Base-by-base conservation (phyloP, 176 grass and related monocot species). In the Oryza glumipatula region DNA sequence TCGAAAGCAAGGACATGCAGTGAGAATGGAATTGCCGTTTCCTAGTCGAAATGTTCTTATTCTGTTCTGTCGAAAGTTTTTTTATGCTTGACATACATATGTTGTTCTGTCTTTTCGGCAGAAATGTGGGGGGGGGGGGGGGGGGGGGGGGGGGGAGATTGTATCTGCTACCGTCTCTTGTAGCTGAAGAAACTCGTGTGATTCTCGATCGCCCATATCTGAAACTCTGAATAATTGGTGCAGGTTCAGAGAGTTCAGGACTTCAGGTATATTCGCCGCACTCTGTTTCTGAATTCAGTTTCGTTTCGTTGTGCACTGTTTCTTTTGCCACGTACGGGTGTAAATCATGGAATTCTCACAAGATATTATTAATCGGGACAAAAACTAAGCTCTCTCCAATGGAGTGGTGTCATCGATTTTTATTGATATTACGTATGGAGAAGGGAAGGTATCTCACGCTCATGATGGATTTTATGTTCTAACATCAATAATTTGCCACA, bases 201-300 rank as follows among this genome's bases (percentile, higher is more conserved):
- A 33, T 51, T 32, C 41, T 23, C 4, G 36, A 41, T 41, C 39
- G 39, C 1, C 39, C 39, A 41, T 41, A 41, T 72, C 70, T 72
- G 39, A 24, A 72, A 46, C 9, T 47, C 30, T 56, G 51, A 76
- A 58, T 38, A 22, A 38, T 76, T 39, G 5, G 30, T 19, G 30
- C 49, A 23, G 0, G 16, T 21, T 19, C 54, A 58, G 54, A 2
- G 16, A n/a, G 49, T 76, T 58, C 74, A 21, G 14, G 14, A 3
- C 12, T 58, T 39, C 2, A 77, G 33, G 41, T 61, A 3, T 41
- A 41, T 9, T 41, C 10, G 19, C 30, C 15, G 36, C 9, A 33
- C 74, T 32, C 48, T 58, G 30, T 48, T 58, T 58, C 73, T 54
- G n/a, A 45, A 49, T 36, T 76, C 73, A 9, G n/a, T 23, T 72